A percentile compares a stretch with the other conserved stretches of the same genome.
Evolutionary conservation across 352 stramenopile species (phyloP).

Genomic region (Pythium myriotylum): DNA sequence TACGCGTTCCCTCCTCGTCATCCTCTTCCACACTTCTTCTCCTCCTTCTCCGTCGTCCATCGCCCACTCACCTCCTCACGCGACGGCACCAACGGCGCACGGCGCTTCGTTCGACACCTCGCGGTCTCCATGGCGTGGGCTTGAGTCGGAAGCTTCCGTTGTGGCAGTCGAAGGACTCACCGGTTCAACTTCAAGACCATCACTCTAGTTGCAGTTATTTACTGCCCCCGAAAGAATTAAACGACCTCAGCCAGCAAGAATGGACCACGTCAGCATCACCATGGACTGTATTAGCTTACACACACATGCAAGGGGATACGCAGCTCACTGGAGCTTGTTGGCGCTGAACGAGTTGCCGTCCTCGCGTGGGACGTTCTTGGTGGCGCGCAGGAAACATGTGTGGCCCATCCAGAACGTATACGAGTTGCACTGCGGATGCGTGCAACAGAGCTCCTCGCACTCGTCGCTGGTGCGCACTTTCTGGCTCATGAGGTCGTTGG

Average conservation of each 20-base stretch:
- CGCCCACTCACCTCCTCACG: slow-evolving; percentile 43
- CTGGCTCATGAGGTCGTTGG: slow-evolving; percentile 65
- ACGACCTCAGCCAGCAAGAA: slow-evolving; percentile 14
- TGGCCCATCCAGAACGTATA: slow-evolving; percentile 72
- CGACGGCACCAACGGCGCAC: slow-evolving; percentile 20
- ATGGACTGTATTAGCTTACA: slow-evolving; percentile 11
- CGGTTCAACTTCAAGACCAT: slow-evolving; percentile 46
- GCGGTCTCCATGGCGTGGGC: slow-evolving; percentile 1
- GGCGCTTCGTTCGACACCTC: slow-evolving; percentile 4
- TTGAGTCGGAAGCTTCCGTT: slow-evolving; percentile 11
- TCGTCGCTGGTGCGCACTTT: slow-evolving; percentile 57
- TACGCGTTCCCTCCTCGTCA: slow-evolving; percentile 10
- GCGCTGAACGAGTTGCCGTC: slow-evolving; percentile 65
- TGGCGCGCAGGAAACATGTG: slow-evolving; percentile 71
- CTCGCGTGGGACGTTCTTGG: slow-evolving; percentile 37
- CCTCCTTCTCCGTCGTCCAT: no score
- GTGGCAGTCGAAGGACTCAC: slow-evolving; percentile 6
- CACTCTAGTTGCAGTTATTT: slow-evolving; percentile 22
- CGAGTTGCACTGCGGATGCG: slow-evolving; percentile 56
- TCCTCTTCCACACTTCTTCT: no score
- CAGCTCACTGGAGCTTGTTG: slow-evolving; percentile 31
- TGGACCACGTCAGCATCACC: slow-evolving; percentile 4
- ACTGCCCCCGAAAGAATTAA: slow-evolving; percentile 33
- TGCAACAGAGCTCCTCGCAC: slow-evolving; percentile 68
- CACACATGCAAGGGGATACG: neutral